Evolutionary conservation across 306 rosid genomes (phyloP), one percentile per base, ranked within the genome.

Genomic region (Inga oerstediana): DNA sequence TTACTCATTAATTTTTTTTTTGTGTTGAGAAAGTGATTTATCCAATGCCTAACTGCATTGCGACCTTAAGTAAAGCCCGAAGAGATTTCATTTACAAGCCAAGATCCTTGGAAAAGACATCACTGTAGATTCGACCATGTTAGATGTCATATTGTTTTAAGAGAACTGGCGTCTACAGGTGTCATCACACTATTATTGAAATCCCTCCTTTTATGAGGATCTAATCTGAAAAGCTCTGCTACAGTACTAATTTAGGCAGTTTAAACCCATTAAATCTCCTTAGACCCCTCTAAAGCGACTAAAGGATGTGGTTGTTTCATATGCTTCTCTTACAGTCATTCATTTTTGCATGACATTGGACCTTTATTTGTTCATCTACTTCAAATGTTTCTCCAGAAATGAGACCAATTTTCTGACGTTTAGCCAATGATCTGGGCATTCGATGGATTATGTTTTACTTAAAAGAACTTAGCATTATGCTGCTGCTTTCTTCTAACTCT

Each of bases 1-100:
- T 8, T 69, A 39, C 12, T 69, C 35, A 68, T 76, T 44, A 44
- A 71, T 49, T 39, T 68, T 39, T 39, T 80, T 64, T 83, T 48
- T 68, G 58, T 12, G 7, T 49, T 74, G 65, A 67, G 64, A 68
- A 78, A 8, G 52, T 52, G 13, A 52, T 24, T 73, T 43, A 22
- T 69, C 45, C 17, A 48, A 46, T 43, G 76, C 70, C 34, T 72
- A 79, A 76, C 75, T 65, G 75, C 71, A 65, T 65, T 65, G 43
- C 1, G n/a, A 30, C 43, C 9, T 62, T 24, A 17, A 32, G 20
- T 65, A 14, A 32, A 32, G 67, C 67, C 69, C 39, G 8, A 67
- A 67, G 20, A 67, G 11, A 15, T 7, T 16, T 59, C 66, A 22
- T 46, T 35, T 35, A 16, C 72, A 35, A 67, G 72, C 11, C 2